Evolutionary conservation across 2,329 filamentous ascomycete species (phyloP), one percentile per base, ranked within the genome.

Genomic region (Penicillium sp.): DNA sequence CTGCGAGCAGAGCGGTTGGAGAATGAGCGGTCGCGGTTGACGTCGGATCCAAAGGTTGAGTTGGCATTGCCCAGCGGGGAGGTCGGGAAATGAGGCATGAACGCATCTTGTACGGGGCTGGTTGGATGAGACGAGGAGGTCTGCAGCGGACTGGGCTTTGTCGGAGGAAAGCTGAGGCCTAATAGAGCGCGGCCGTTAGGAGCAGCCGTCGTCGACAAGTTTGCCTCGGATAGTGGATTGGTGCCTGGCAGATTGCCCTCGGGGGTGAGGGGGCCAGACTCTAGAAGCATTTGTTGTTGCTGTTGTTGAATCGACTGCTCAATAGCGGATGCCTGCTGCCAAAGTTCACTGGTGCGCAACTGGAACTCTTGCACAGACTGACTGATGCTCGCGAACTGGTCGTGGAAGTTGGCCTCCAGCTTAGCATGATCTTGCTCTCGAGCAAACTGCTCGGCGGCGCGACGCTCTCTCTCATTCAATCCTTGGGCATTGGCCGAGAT

Each of bases 161-260:
- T 57, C 7, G 65, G 48, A 11, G 70, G 63, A 46, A 73, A 73
- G 50, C 61, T 68, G 25, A 71, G 63, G 18, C 69, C 69, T 24
- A 74, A 56, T 24, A 70, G 59, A 36, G 71, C 65, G 48, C 70
- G 63, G 49, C 56, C 62, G 48, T 53, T 65, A 28, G 65, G 62
- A 41, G 65, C 63, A 48, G 62, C 65, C 11, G 65, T 64, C 16
- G 65, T 65, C 18, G 35, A 4, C 18, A 38, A 11, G 27, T 50
- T 53, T 9, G 56, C 55, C 38, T 71, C 72, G 58, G 70, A 58
- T 33, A 69, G 59, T 50, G 68, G 63, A 52, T 74, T 76, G 9
- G 80, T 81, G 50, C 80, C 80, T 22, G 81, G 80, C 13, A 84
- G 69, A 28, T 78, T 76, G 25, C 80, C 81, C 68, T 85, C 83